phyloP scores from a whole-genome alignment of 495 filamentous ascomycete species.

The Physcia stellaris region DNA sequence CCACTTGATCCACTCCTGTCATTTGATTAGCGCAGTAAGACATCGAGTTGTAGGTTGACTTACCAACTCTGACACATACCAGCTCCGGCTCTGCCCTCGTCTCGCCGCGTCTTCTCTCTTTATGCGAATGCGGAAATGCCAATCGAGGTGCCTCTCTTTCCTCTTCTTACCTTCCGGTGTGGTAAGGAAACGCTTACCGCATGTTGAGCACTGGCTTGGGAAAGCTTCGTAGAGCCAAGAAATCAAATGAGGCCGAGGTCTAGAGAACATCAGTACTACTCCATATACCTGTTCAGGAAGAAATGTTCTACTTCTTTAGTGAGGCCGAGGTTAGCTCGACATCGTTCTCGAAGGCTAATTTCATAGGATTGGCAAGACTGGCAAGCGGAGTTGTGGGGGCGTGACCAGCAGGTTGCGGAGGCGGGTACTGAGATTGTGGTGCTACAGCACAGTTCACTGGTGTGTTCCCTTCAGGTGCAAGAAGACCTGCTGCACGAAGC shows the following conservation, averaged over 20 bases:
- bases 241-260: conserved; percentile 61
- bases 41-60: conserved; percentile 19
- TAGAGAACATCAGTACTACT: conserved; percentile 28
- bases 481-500: conserved; percentile 31
- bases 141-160: conserved; percentile 91
- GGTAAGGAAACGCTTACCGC: conserved; percentile 70
- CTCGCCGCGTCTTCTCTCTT: conserved; percentile 70
- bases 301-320: conserved; percentile 57
- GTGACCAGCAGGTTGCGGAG: conserved; percentile 14
- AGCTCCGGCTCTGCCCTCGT: conserved; percentile 75
- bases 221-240: conserved; percentile 60
- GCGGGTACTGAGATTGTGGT: conserved; percentile 22
- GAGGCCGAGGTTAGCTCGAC: conserved; percentile 58
- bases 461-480: conserved; percentile 25
- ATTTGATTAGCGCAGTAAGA: conserved; percentile 13
- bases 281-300: conserved; percentile 3
- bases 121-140: conserved; percentile 92
- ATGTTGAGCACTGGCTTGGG: conserved; percentile 78
- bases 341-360: conserved; percentile 27
- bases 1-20: conserved; percentile 76
- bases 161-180: conserved; percentile 65
- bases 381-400: conserved; percentile 13
- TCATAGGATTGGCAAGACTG: conserved; percentile 6
- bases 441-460: conserved; percentile 10
- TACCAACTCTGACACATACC: conserved; percentile 87